A percentile compares a stretch with the other conserved stretches of the same genome.
Evolutionary conservation across 2,329 filamentous ascomycete species (phyloP).

Genomic region (Exophiala sideris): DNA sequence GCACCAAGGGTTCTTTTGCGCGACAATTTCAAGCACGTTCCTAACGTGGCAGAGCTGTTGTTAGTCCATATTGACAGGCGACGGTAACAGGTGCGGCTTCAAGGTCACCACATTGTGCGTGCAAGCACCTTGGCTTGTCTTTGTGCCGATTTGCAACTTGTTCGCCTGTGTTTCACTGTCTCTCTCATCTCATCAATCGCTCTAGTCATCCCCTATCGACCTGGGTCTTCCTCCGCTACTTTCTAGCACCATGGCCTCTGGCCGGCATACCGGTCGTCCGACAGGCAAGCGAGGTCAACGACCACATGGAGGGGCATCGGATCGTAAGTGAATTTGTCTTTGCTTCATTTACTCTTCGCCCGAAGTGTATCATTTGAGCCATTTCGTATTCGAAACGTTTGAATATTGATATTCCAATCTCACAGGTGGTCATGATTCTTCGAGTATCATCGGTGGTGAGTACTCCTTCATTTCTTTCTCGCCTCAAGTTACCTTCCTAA

Average conservation of each 20-base stretch:
- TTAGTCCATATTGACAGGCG: no score
- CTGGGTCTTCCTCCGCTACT: not conserved
- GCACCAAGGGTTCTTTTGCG: no score
- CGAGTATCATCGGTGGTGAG: conserved; percentile 2
- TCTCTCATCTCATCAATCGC: no score
- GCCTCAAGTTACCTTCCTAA: not conserved
- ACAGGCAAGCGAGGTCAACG: not conserved
- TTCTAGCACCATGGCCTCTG: conserved; percentile 3
- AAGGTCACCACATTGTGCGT: no score
- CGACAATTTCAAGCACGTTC: no score
- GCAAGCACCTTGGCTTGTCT: no score
- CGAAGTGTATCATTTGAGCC: not conserved
- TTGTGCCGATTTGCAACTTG: no score
- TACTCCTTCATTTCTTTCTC: not conserved
- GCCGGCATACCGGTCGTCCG: not conserved
- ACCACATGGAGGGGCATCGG: not conserved
- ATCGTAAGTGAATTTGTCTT: conserved; percentile 1
- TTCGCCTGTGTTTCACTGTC: no score
- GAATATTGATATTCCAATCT: not conserved
- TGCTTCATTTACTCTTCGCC: not conserved
- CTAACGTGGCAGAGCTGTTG: no score
- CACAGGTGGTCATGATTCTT: not conserved
- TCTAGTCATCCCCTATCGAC: no score
- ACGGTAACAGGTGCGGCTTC: no score
- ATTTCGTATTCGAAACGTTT: not conserved